Evolutionary conservation across 225 moss, liverwort and hornwort genomes (phyloP).

Genomic region (Antitrichia curtipendula): DNA sequence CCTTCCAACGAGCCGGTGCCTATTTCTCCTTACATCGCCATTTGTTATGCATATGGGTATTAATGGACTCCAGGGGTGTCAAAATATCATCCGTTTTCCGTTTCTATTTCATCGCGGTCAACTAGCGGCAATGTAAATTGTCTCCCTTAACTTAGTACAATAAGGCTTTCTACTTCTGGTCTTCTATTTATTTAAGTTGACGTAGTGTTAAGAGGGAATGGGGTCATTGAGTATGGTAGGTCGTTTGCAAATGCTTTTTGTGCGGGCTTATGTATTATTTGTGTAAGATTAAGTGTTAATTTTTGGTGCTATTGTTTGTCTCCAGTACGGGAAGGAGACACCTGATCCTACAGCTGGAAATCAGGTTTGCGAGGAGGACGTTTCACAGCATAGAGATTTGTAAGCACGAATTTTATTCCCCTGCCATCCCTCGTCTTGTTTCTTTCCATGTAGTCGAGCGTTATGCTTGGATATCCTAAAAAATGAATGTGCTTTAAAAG

Average conservation of each 20-base stretch:
- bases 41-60: constrained; percentile 32
- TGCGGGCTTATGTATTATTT: background rate
- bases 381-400: background rate
- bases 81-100: constrained; percentile 21
- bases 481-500: background rate
- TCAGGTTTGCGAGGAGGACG: constrained; percentile 15
- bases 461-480: background rate
- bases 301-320: background rate
- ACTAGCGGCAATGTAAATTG: constrained; percentile 18
- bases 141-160: constrained; percentile 7
- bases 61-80: constrained; percentile 23
- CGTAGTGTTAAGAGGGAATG: background rate
- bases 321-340: constrained; percentile 21
- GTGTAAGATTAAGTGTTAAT: background rate
- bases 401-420: background rate
- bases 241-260: background rate
- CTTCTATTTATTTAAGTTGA: background rate
- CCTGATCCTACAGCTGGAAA: background rate
- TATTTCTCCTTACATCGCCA: constrained; percentile 32
- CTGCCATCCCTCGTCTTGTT: background rate
- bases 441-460: background rate
- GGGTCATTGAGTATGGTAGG: background rate
- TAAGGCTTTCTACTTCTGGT: constrained; percentile 12
- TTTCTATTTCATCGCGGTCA: constrained; percentile 15
- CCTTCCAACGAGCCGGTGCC: constrained; percentile 27